Evolutionary conservation across 371 early-diverging fungal genomes (phyloP).

Genomic region (Mortierella sp.): DNA sequence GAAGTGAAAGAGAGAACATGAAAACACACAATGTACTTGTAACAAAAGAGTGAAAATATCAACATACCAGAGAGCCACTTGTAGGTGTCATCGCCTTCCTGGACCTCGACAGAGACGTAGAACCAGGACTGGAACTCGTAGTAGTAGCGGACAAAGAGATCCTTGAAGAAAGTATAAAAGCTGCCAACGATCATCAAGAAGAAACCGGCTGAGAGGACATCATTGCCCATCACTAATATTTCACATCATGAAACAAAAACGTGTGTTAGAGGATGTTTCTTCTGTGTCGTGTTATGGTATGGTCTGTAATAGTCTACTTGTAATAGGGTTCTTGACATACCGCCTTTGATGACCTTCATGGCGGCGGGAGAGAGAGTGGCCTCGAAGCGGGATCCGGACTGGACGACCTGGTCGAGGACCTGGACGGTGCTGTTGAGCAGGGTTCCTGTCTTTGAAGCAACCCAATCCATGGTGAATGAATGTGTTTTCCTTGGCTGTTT

Average conservation of each 20-base stretch:
- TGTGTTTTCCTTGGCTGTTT: background rate
- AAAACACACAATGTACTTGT: background rate
- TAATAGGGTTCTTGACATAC: slow-evolving; percentile 6
- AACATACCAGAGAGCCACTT: slow-evolving; percentile 54
- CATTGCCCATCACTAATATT: slow-evolving; percentile 48
- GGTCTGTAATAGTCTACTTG: too few species aligned
- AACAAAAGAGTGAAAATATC: background rate
- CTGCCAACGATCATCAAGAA: slow-evolving; percentile 54
- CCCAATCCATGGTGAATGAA: slow-evolving; percentile 45
- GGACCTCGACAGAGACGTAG: slow-evolving; percentile 56
- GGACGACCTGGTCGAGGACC: slow-evolving; percentile 48
- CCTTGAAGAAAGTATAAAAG: slow-evolving; percentile 55
- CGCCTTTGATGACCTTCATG: slow-evolving; percentile 47
- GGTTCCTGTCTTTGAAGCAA: slow-evolving; percentile 37
- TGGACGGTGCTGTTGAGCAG: slow-evolving; percentile 50
- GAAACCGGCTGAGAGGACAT: slow-evolving; percentile 58
- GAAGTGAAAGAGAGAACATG: background rate
- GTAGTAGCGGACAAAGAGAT: slow-evolving; percentile 38
- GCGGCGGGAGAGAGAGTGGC: slow-evolving; percentile 49
- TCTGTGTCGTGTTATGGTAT: background rate
- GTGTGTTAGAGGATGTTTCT: background rate
- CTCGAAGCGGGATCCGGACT: slow-evolving; percentile 44
- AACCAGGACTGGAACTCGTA: slow-evolving; percentile 54
- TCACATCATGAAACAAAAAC: background rate
- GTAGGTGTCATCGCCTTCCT: slow-evolving; percentile 58